phyloP scores from a whole-genome alignment of 1,139 yeast genomes.

The Hemisphaericaspora lyxosophila region DNA sequence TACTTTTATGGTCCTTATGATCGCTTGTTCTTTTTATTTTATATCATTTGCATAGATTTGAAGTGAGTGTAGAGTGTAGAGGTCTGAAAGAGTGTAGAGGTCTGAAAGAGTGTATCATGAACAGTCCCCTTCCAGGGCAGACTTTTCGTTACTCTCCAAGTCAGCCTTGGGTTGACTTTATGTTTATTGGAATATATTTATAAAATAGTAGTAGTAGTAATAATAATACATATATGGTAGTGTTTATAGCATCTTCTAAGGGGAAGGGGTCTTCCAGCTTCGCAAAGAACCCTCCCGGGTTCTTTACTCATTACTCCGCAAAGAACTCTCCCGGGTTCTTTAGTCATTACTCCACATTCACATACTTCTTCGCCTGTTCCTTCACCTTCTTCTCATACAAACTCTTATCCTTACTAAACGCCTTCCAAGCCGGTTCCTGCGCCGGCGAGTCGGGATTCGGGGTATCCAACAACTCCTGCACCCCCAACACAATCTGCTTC shows the following conservation, averaged over 20 bases:
- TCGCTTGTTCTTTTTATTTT: no score
- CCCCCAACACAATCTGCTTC: slow-evolving; percentile 86
- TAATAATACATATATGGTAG: background rate
- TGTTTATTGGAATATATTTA: background rate
- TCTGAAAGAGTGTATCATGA: no score
- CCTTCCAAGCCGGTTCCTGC: slow-evolving; percentile 94
- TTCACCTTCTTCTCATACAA: slow-evolving; percentile 73
- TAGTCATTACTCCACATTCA: slow-evolving; percentile 10
- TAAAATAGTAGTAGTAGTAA: no score
- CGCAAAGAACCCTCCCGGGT: background rate
- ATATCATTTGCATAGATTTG: no score
- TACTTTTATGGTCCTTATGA: no score
- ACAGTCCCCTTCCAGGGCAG: no score
- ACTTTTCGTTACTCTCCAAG: no score
- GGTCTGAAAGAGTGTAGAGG: no score
- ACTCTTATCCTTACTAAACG: slow-evolving; percentile 66
- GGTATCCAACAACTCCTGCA: slow-evolving; percentile 83
- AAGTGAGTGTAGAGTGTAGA: no score
- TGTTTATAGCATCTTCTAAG: background rate
- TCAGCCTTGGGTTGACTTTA: no score
- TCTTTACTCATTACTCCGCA: background rate
- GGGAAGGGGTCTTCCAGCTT: no score
- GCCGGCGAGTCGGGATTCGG: slow-evolving; percentile 98
- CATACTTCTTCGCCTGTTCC: slow-evolving; percentile 79
- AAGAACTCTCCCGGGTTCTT: background rate